Conservation (phyloP, 108 stramenopile species). For the Hondaea fermentalgiana region DNA sequence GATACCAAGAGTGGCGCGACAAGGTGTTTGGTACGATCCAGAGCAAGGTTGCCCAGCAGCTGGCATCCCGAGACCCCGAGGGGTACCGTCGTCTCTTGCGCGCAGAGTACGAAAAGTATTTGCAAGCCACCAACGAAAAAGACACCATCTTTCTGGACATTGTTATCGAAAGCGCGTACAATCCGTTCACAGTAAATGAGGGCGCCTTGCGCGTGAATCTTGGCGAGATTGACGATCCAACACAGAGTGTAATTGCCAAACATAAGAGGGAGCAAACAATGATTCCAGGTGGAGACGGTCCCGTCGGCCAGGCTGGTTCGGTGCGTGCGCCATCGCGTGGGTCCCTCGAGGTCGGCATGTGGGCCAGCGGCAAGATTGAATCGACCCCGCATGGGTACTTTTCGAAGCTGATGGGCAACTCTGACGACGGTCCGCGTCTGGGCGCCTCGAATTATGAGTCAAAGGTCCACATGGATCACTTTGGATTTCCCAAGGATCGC, state of each 20-base stretch:
- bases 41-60: background rate
- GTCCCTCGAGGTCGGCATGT: conserved; percentile 21
- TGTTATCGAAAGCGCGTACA: conserved; percentile 34
- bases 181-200: conserved; percentile 26
- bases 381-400: conserved; percentile 43
- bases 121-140: conserved; percentile 37
- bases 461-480: conserved; percentile 27
- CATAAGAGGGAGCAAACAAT: background rate
- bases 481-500: background rate
- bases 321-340: background rate
- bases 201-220: background rate
- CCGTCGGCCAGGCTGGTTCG: too few relatives aligned
- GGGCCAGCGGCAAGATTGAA: conserved; percentile 46
- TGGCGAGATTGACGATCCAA: conserved; percentile 12
- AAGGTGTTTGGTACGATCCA: conserved; percentile 20
- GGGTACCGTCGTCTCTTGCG: conserved; percentile 1
- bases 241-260: background rate
- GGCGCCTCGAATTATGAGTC: background rate
- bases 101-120: conserved; percentile 32
- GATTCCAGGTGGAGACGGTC: background rate
- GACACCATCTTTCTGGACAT: conserved; percentile 41
- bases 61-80: background rate
- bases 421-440: background rate
- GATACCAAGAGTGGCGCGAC: conserved; percentile 25
- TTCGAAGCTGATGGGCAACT: conserved; percentile 32